phyloP scores from a whole-genome alignment of 1,284 basidiomycete species.

The Cutaneotrichosporon cyanovorans region DNA sequence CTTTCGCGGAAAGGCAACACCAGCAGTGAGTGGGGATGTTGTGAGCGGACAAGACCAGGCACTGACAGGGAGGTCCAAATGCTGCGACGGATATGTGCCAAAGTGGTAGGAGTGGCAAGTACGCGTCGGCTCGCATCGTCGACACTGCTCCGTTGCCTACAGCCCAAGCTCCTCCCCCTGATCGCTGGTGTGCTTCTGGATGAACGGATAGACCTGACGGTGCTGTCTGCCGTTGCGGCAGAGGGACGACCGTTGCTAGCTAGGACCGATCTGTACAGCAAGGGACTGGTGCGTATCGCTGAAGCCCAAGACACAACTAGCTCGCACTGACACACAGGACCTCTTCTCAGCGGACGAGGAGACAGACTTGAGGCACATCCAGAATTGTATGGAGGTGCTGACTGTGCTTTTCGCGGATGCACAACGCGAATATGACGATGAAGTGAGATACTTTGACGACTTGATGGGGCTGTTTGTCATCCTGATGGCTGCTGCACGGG shows the following conservation, averaged over 20 bases:
- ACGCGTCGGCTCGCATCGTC: neutral
- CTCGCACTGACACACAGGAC: conserved; percentile 6
- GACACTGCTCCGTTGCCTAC: neutral
- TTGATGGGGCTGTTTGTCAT: neutral
- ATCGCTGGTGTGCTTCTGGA: neutral
- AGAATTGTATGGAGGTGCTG: conserved; percentile 5
- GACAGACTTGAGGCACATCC: conserved; percentile 2
- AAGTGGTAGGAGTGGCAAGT: neutral
- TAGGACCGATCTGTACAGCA: conserved; percentile 25
- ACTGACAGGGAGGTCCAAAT: conserved; percentile 1
- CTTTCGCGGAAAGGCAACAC: conserved; percentile 13
- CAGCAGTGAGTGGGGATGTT: conserved; percentile 10
- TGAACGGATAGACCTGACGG: neutral
- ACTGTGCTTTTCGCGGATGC: neutral
- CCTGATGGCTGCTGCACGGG: conserved; percentile 2
- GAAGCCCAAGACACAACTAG: too few relatives aligned
- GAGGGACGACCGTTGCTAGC: conserved; percentile 11
- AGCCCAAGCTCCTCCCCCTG: neutral
- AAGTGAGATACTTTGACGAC: neutral
- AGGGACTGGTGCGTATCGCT: conserved; percentile 22
- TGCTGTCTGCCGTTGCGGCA: conserved; percentile 5
- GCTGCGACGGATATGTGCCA: neutral
- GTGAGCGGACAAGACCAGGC: conserved; percentile 10
- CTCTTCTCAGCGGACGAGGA: conserved; percentile 8
- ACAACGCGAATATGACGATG: neutral